phyloP scores from a whole-genome alignment of 108 stramenopile genomes.

The Nitzschia putrida region DNA sequence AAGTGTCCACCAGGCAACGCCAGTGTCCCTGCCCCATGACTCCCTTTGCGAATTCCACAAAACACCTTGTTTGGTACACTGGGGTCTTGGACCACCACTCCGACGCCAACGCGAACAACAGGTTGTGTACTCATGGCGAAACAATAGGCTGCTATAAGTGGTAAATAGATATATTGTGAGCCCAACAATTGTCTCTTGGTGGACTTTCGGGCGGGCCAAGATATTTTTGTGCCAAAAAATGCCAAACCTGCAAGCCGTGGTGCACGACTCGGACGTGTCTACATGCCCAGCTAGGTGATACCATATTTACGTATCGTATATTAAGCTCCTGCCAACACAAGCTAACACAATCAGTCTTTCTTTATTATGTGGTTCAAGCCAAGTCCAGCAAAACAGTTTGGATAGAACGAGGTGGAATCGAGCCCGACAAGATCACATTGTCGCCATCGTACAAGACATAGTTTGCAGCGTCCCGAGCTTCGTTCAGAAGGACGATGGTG shows the following conservation, averaged over 20 bases:
- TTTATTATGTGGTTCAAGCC: constrained; percentile 12
- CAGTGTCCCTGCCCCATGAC: constrained; percentile 70
- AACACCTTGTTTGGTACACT: constrained; percentile 48
- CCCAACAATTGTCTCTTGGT: no score
- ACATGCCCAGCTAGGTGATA: no score
- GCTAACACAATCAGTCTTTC: no score
- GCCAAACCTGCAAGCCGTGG: no score
- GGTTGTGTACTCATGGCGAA: not conserved
- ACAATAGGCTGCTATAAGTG: no score
- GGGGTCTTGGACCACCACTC: constrained; percentile 71
- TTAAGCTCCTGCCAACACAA: no score
- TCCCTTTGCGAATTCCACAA: constrained; percentile 78
- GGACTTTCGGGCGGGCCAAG: no score
- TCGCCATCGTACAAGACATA: constrained; percentile 65
- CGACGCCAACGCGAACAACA: constrained; percentile 78
- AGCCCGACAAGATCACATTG: constrained; percentile 57
- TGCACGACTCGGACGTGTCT: no score
- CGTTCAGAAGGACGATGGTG: constrained; percentile 73
- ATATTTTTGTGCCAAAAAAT: no score
- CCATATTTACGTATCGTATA: no score
- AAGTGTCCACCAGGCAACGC: constrained; percentile 86
- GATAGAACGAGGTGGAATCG: constrained; percentile 79
- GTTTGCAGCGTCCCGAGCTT: constrained; percentile 72
- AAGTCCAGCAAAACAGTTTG: constrained; percentile 64
- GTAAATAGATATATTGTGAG: no score